Percentiles rank a stretch among this genome's conserved stretches.
Evolutionary conservation across 1,139 yeast species (phyloP).

Genomic region (Taphrina wiesneri): DNA sequence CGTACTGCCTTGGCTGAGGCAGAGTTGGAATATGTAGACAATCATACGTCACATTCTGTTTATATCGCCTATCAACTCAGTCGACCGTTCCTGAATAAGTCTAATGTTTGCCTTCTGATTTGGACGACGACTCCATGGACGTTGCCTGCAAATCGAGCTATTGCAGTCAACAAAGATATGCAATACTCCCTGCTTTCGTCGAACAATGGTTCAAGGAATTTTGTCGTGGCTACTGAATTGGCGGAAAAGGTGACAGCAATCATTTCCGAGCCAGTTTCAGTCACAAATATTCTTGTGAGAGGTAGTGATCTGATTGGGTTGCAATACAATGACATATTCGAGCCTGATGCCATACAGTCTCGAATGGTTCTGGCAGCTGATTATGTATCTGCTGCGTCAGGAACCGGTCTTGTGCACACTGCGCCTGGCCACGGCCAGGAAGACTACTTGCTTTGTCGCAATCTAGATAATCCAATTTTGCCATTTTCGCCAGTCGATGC

Average conservation of each 20-base stretch:
- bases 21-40: constrained; percentile 80
- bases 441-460: constrained; percentile 69
- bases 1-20: constrained; percentile 95
- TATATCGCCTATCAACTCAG: constrained; percentile 67
- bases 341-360: background rate
- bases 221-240: constrained; percentile 53
- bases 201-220: constrained; percentile 31
- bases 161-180: constrained; percentile 65
- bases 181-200: constrained; percentile 49
- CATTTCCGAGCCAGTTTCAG: background rate
- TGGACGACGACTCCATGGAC: constrained; percentile 99
- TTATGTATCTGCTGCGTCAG: constrained; percentile 78
- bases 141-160: constrained; percentile 79
- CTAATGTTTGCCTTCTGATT: constrained; percentile 48
- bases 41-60: constrained; percentile 70
- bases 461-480: constrained; percentile 49
- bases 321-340: constrained; percentile 5
- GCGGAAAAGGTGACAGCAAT: constrained; percentile 43
- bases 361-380: constrained; percentile 72
- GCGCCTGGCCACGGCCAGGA: constrained; percentile 99
- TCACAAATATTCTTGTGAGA: background rate
- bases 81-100: background rate
- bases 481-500: constrained; percentile 78
- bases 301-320: background rate
- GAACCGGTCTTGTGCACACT: constrained; percentile 94